Evolutionary conservation across 192 early-diverging fungal species (phyloP), one percentile per base, ranked within the genome.

Genomic region (Rhizoclosmatium globosum): DNA sequence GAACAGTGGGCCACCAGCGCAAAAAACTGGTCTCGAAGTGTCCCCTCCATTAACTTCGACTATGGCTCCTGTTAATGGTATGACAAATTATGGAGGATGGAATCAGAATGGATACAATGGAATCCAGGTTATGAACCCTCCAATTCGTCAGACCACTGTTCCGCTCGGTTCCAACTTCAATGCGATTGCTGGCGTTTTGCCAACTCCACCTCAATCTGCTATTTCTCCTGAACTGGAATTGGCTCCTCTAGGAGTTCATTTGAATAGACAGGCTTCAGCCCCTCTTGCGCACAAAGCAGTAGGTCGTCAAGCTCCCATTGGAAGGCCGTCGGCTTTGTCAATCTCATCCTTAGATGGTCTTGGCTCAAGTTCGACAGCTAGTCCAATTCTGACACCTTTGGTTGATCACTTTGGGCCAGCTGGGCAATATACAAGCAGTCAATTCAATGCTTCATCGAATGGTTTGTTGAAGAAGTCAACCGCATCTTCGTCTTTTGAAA

Each of bases 401-500:
- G 66, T n/a, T 7, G 66, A 68, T 42, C 21, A 68, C 21, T 71
- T 56, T 56, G 60, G 21, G 15, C 19, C 19, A 31, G 60, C 21
- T 57, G 69, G 69, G n/a, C 46, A 41, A 11, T 57, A 19, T 46
- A 45, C 67, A 44, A 13, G 41, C 19, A 31, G 31, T 31, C 31
- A 31, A 31, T 31, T 31, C 31, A 57, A 57, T n/a, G 38, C 21
- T 19, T 62, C 38, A 21, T 31, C 60, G 7, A 62, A 62, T 39
- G 19, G 53, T 56, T n/a, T 56, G 53, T 21, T 57, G 48, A 71
- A 71, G 50, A 71, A 71, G 46, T 31, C 21, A 19, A 56, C 69
- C 17, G 69, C 69, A 19, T 71, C 69, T 19, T 71, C 69, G 38
- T 71, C 69, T 4, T 71, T 71, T 56, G 69, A 71, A 56, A 71